These are phyloP conservation scores for Taphrina deformans DNA, from an alignment of 1,139 yeast genomes.

Conservation along the genomic window DNA sequence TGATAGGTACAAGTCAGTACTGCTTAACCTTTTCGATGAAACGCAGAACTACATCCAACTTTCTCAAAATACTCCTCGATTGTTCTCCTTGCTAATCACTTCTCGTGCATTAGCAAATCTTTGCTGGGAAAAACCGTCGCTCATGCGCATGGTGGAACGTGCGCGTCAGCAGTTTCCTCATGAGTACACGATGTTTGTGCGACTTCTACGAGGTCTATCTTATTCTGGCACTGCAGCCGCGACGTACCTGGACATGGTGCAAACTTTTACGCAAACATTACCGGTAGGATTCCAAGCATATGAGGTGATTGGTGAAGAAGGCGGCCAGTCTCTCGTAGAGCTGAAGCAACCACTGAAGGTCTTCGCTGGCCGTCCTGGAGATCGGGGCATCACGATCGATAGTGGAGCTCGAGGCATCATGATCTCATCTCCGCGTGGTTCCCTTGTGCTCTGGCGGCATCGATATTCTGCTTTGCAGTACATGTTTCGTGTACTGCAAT, in stretches of 20 bases:
- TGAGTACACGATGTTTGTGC: constrained; percentile 16
- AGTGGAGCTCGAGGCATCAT: constrained; percentile 16
- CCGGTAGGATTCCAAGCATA: constrained; percentile 32
- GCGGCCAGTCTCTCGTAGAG: constrained; percentile 13
- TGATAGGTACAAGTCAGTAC: constrained; percentile 1
- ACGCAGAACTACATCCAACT: constrained; percentile 12
- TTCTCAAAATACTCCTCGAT: not conserved
- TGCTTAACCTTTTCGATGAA: constrained; percentile 13
- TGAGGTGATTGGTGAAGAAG: constrained; percentile 13
- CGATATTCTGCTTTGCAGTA: constrained; percentile 8
- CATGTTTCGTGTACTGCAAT: constrained; percentile 14
- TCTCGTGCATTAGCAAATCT: constrained; percentile 14
- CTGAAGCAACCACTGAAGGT: constrained; percentile 10
- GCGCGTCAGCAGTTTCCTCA: constrained; percentile 31
- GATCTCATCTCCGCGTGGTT: not conserved
- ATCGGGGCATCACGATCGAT: not conserved
- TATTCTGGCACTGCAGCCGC: constrained; percentile 2
- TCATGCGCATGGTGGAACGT: constrained; percentile 1
- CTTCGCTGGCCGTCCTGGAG: constrained; percentile 8
- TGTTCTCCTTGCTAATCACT: constrained; percentile 4
- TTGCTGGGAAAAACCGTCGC: constrained; percentile 8
- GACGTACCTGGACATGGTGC: constrained; percentile 8
- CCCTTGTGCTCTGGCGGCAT: constrained; percentile 23
- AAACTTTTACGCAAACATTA: constrained; percentile 32
- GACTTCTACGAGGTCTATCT: constrained; percentile 4